A percentile compares a stretch with the other conserved stretches of the same genome.
Evolutionary conservation across 1,284 basidiomycete genomes (phyloP).

Genomic region (Irpex lacteus): DNA sequence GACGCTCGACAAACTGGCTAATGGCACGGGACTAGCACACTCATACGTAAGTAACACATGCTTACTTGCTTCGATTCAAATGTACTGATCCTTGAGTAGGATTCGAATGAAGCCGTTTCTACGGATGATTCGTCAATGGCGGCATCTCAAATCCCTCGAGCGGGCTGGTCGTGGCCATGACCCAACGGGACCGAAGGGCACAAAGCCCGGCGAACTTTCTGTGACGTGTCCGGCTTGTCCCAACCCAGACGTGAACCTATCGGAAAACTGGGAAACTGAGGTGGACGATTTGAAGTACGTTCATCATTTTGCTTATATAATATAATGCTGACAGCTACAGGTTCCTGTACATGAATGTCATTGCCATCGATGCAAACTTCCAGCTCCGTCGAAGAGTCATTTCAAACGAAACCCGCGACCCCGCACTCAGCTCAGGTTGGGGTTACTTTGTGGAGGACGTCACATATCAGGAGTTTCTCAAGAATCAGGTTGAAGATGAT

Average conservation of each 20-base stretch:
- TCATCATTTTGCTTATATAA: constrained; percentile 12
- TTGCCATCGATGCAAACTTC: constrained; percentile 11
- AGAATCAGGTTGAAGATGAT: constrained; percentile 7
- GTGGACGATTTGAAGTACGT: constrained; percentile 5
- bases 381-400: neutral
- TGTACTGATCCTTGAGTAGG: constrained; percentile 8
- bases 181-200: constrained; percentile 4
- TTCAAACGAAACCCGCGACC: neutral
- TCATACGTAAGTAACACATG: constrained; percentile 1
- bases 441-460: constrained; percentile 24
- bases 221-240: constrained; percentile 10
- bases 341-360: constrained; percentile 4
- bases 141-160: constrained; percentile 10
- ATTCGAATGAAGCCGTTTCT: constrained; percentile 2
- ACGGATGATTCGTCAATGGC: constrained; percentile 4
- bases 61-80: neutral
- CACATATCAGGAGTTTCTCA: constrained; percentile 18
- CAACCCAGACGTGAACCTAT: constrained; percentile 1
- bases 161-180: constrained; percentile 11
- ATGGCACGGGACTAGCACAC: constrained; percentile 1
- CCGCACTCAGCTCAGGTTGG: neutral
- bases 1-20: constrained; percentile 2
- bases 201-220: neutral
- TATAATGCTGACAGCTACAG: constrained; percentile 15
- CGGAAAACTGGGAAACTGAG: neutral